Percentiles rank a stretch among this genome's conserved stretches.
These are phyloP conservation scores for Phytophthora vignae DNA, from an alignment of 352 stramenopile genomes.

Conservation along the genomic window DNA sequence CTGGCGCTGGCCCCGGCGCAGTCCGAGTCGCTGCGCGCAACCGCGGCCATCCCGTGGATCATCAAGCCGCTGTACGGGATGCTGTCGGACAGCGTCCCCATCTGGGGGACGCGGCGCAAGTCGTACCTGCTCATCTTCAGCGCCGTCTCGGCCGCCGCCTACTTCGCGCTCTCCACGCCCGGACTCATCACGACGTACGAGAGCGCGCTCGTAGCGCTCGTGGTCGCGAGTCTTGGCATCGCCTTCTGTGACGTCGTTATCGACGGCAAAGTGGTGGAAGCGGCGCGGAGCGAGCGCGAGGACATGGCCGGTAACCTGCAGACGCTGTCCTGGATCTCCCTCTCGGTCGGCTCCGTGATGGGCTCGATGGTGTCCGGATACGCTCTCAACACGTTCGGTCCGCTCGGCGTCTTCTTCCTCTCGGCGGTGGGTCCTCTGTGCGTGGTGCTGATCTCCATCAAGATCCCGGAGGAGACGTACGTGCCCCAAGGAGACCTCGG, in stretches of 20 bases:
- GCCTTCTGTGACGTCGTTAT: slow-evolving; percentile 88
- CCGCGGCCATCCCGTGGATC: slow-evolving; percentile 81
- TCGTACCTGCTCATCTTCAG: slow-evolving; percentile 85
- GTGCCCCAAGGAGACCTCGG: slow-evolving; percentile 31
- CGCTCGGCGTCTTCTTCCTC: slow-evolving; percentile 77
- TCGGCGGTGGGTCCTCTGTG: slow-evolving; percentile 76
- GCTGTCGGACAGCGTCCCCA: slow-evolving; percentile 77
- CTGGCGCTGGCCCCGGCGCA: slow-evolving; percentile 70
- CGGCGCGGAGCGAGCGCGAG: slow-evolving; percentile 69
- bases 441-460: slow-evolving; percentile 69
- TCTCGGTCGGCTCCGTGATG: slow-evolving; percentile 76
- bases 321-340: slow-evolving; percentile 81
- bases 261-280: slow-evolving; percentile 82
- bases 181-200: slow-evolving; percentile 65
- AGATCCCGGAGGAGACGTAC: slow-evolving; percentile 64
- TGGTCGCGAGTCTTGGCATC: slow-evolving; percentile 84
- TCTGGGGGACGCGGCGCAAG: slow-evolving; percentile 81
- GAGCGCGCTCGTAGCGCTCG: slow-evolving; percentile 64
- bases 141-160: slow-evolving; percentile 59
- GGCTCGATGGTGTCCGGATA: slow-evolving; percentile 74
- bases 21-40: slow-evolving; percentile 70
- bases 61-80: slow-evolving; percentile 86
- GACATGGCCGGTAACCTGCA: slow-evolving; percentile 83
- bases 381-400: slow-evolving; percentile 66
- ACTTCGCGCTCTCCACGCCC: slow-evolving; percentile 67